Conservation (phyloP, 2,329 filamentous ascomycete species). For the Trichoderma sp. region DNA sequence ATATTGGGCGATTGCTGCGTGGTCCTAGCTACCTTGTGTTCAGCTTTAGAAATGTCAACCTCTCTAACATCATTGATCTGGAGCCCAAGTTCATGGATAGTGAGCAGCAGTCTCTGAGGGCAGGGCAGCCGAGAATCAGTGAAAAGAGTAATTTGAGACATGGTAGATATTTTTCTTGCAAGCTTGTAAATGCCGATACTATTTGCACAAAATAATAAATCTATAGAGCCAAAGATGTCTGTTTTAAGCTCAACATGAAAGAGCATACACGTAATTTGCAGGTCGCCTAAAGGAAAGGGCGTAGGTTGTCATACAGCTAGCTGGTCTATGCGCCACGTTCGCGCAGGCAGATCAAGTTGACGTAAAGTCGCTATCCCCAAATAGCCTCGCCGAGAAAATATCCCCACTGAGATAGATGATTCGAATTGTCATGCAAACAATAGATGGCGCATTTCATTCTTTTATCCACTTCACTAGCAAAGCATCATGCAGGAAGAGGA, state of each 20-base stretch:
- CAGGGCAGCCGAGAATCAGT: conserved; percentile 16
- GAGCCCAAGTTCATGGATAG: conserved; percentile 4
- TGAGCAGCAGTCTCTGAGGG: conserved; percentile 1
- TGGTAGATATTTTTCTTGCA: background rate
- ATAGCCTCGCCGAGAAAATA: background rate
- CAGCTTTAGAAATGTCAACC: conserved; percentile 13
- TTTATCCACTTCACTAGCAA: background rate
- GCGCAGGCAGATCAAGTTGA: conserved; percentile 9
- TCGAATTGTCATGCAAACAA: background rate
- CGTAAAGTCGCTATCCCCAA: conserved; percentile 13
- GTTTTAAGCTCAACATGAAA: background rate
- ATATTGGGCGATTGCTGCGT: too few species aligned
- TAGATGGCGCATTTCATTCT: background rate
- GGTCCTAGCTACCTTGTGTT: background rate
- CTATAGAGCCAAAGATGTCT: too few species aligned
- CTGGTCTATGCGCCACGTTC: background rate
- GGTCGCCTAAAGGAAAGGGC: background rate
- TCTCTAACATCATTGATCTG: conserved; percentile 11
- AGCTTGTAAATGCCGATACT: background rate
- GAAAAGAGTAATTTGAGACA: conserved; percentile 12
- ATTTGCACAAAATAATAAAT: background rate
- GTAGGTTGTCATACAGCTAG: background rate
- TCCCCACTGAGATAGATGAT: background rate
- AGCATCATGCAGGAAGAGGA: background rate
- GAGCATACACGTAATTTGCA: background rate